These are phyloP conservation scores for Erythrobasidium hasegawianum DNA, from an alignment of 1,284 basidiomycete genomes.

Conservation along the genomic window DNA sequence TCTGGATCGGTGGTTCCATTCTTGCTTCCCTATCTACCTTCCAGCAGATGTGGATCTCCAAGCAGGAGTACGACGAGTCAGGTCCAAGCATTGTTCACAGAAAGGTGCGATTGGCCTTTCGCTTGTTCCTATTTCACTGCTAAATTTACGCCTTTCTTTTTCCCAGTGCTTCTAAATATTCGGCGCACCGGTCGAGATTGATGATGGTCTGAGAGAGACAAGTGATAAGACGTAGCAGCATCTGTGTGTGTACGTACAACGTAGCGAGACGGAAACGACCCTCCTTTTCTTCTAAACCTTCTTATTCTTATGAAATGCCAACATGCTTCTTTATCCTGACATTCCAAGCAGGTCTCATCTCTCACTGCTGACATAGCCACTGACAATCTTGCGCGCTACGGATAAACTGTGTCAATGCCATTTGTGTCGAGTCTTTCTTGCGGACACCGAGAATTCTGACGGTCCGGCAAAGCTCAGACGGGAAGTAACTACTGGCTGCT, in stretches of 20 bases:
- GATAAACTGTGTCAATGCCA: too few relatives aligned
- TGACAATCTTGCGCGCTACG: too few relatives aligned
- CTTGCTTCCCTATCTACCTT: constrained; percentile 92
- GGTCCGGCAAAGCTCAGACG: too few relatives aligned
- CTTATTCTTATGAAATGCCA: too few relatives aligned
- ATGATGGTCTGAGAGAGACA: neutral
- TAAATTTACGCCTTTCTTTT: neutral
- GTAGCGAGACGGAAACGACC: neutral
- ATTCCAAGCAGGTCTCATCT: too few relatives aligned
- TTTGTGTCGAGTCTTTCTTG: too few relatives aligned
- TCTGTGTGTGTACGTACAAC: neutral
- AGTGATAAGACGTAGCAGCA: neutral
- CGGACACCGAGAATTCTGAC: too few relatives aligned
- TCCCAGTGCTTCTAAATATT: constrained; percentile 29
- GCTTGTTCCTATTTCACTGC: too few relatives aligned
- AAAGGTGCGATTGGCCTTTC: neutral
- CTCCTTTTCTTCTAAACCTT: too few relatives aligned
- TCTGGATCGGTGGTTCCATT: constrained; percentile 99
- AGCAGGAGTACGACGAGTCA: constrained; percentile 55
- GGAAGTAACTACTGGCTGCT: too few relatives aligned
- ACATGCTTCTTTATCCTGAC: too few relatives aligned
- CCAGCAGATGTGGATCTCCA: constrained; percentile 76
- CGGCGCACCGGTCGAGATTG: neutral
- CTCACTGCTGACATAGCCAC: too few relatives aligned
- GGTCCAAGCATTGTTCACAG: constrained; percentile 29